phyloP scores from a whole-genome alignment of 805 yeast genomes.

The Kregervanrija pseudodelftensis region DNA sequence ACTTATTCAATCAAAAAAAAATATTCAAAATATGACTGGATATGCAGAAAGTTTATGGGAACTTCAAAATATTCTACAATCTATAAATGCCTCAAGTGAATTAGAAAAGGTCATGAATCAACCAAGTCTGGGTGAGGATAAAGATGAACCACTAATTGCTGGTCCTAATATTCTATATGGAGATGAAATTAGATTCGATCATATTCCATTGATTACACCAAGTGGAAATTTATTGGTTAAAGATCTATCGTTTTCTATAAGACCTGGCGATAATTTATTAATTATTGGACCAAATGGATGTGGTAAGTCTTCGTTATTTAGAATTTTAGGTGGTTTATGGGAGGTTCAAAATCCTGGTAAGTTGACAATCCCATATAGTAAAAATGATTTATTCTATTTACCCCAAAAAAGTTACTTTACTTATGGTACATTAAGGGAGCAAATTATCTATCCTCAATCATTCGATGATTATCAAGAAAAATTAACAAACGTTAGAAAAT shows the following conservation, averaged over 20 bases:
- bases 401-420: conserved; percentile 91
- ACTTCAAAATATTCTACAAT: conserved; percentile 56
- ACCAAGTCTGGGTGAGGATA: conserved; percentile 6
- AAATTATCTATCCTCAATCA: conserved; percentile 81
- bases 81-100: conserved; percentile 30
- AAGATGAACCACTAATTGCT: conserved; percentile 18
- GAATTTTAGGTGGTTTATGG: conserved; percentile 92
- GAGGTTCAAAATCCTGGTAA: conserved; percentile 55
- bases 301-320: conserved; percentile 87
- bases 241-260: conserved; percentile 60
- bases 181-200: conserved; percentile 60
- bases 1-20: conserved; percentile 77
- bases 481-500: conserved; percentile 24
- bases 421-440: conserved; percentile 75
- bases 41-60: conserved; percentile 69
- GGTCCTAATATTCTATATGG: conserved; percentile 36
- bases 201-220: conserved; percentile 83
- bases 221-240: conserved; percentile 66
- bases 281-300: conserved; percentile 96
- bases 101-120: conserved; percentile 17
- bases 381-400: conserved; percentile 70
- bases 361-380: conserved; percentile 56
- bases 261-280: conserved; percentile 76
- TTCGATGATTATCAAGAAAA: conserved; percentile 43
- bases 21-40: conserved; percentile 75